phyloP scores from a whole-genome alignment of 106 monocot genomes.

The Dendrobium catenatum region DNA sequence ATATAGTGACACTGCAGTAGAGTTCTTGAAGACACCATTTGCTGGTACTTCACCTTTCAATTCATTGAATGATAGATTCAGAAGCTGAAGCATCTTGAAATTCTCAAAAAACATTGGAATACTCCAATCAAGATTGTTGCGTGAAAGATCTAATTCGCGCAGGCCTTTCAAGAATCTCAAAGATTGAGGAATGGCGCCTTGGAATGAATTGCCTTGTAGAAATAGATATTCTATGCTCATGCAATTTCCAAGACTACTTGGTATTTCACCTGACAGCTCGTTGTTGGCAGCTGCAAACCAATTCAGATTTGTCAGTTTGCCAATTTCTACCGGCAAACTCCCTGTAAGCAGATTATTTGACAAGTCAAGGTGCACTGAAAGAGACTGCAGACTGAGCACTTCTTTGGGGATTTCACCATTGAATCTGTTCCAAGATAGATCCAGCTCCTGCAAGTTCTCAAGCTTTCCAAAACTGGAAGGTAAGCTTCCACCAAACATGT shows the following conservation, averaged over 20 bases:
- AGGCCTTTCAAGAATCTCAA: conserved; percentile 9
- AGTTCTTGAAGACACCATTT: conserved; percentile 5
- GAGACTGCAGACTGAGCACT: not conserved
- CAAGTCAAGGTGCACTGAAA: not conserved
- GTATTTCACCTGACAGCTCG: conserved; percentile 5
- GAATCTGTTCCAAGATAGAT: conserved; percentile 4
- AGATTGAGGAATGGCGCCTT: conserved; percentile 20
- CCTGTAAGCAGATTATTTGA: conserved; percentile 3
- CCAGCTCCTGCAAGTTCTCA: not conserved
- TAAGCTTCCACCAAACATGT: conserved; percentile 8
- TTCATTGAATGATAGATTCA: conserved; percentile 14
- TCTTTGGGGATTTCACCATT: conserved; percentile 5
- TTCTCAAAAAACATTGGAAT: conserved; percentile 11
- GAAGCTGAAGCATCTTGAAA: not conserved
- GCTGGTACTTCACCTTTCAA: conserved; percentile 6
- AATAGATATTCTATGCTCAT: conserved; percentile 1
- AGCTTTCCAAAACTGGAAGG: not conserved
- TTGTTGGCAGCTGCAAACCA: conserved; percentile 5
- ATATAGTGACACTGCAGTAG: not conserved
- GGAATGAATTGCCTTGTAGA: conserved; percentile 4
- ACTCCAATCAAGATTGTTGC: conserved; percentile 1
- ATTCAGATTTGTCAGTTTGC: not conserved
- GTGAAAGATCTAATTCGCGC: conserved; percentile 7
- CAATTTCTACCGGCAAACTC: not conserved
- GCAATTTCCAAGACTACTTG: not conserved